Base-by-base conservation (phyloP, 1,139 yeast species). In the Yamadazyma conglobata region DNA sequence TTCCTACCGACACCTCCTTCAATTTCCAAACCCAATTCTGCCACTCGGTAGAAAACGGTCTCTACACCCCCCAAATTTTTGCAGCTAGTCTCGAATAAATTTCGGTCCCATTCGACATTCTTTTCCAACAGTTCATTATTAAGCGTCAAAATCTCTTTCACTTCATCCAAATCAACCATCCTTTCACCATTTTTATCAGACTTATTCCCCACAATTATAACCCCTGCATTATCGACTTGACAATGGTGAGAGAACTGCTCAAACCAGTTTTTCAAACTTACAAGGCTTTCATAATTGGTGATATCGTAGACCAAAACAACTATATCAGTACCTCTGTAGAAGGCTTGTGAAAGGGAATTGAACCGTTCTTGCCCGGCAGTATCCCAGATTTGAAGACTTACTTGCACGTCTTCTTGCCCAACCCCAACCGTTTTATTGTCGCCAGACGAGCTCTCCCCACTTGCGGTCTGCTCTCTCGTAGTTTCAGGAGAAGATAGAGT, bases 311-410 rank as follows among this genome's bases (percentile, higher is more conserved):
- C 75, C 21, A 77, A 48, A 3, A 77, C 63, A 11, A 73, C 79
- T 9, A 76, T 73, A 44, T 77, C 82, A 0, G 81, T 66, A 6
- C 83, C 83, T 22, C 83, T 52, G 47, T 75, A 77, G 44, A 76
- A 77, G 4, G 81, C 76, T 44, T 69, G 72, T 5, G 77, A 68
- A 21, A 77, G 69, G 24, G 79, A 71, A 44, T 75, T 74, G 57
- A 76, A 77, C 31, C 83, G 53, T 46, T 77, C 83, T 48, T 77
- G 83, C 3, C 83, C 83, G 0, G 83, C 83, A 4, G 83, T 77
- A 44, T 77, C 83, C 83, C 83, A 77, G 3, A 77, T 64, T 47
- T 77, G 82, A 23, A 77, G 53, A 34, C 63, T 59, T 13, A 71
- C 34, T 15, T n/a, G 6, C 17, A 7, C 7, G 18, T 11, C 13